Base-by-base conservation (phyloP, 192 early-diverging fungal genomes). In the Kappamyces sp. region DNA sequence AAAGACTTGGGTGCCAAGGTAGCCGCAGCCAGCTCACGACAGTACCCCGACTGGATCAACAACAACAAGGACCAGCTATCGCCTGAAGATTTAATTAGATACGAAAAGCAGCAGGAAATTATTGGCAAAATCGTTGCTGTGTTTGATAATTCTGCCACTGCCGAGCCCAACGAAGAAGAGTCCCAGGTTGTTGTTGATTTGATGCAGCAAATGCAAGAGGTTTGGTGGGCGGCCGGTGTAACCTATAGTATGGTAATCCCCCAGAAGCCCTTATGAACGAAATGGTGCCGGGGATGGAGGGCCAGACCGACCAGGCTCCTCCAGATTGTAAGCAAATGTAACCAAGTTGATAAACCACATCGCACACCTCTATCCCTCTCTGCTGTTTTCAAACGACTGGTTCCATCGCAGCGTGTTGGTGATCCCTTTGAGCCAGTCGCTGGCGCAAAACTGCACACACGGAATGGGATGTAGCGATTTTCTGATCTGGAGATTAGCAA, bases 181-280 rank as follows among this genome's bases (percentile, higher is more conserved):
- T 70, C 63, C 43, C 87, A 87, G 57, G 71, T 65, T 2, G 82
- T 98, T 45, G 78, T 86, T n/a, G 88, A 91, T 47, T 78, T 99
- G 53, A 96, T 99, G 95, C 86, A 91, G 72, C 71, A 93, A 65
- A 88, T 91, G 74, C 60, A 61, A 64, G 9, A 45, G 30, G 54
- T 33, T 6, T 9, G 5, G 22, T 22, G 15, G 11, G 40, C 43
- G 3, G 43, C 63, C 89, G 83, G 94, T 99, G 89, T 94, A 99
- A 84, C 91, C 93, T 39, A 85, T 79, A n/a, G n/a, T n/a, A n/a
- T 45, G 96, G 96, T 35, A 91, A 96, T 63, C 96, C 96, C 15
- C 96, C 96, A 3, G 79, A 86, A 41, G 91, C 86, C 53, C 76
- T 99, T 15, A 66, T 99, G 58, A 84, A 90, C 59, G 87, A 91